Percentiles rank a stretch among this genome's conserved stretches.
phyloP scores from a whole-genome alignment of 192 early-diverging fungal genomes.

The Podila clonocystis region DNA sequence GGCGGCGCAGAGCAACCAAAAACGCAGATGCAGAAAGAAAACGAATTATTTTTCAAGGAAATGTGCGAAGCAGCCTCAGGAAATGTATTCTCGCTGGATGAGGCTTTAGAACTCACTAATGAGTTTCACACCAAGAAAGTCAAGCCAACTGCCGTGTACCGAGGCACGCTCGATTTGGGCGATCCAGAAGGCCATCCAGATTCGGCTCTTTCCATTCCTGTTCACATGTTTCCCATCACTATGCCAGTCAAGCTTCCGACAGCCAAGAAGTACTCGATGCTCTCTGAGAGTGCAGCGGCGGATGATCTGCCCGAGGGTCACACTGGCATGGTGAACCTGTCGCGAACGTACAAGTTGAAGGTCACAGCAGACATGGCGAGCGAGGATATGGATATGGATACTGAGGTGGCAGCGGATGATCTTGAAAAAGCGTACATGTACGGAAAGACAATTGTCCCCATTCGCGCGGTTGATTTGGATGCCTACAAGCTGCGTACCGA shows the following conservation, averaged over 20 bases:
- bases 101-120: conserved; percentile 57
- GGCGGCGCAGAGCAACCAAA: conserved; percentile 5
- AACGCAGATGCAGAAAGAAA: conserved; percentile 42
- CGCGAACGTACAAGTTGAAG: conserved; percentile 44
- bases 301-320: conserved; percentile 28
- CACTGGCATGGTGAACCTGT: conserved; percentile 50
- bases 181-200: conserved; percentile 57
- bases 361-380: conserved; percentile 32
- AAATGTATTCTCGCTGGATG: conserved; percentile 54
- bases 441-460: conserved; percentile 74
- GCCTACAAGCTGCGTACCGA: conserved; percentile 64
- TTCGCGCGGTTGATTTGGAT: conserved; percentile 68
- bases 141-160: conserved; percentile 62
- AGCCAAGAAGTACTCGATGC: conserved; percentile 72
- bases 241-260: conserved; percentile 61
- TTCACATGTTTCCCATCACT: conserved; percentile 68
- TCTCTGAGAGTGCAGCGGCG: conserved; percentile 55
- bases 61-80: conserved; percentile 44
- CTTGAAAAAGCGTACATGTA: conserved; percentile 73
- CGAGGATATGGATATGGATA: conserved; percentile 33
- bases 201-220: conserved; percentile 56
- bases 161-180: conserved; percentile 62
- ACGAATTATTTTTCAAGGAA: conserved; percentile 63
- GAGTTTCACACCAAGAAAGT: conserved; percentile 65
- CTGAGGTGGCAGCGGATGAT: conserved; percentile 56